Evolutionary conservation across 2,329 filamentous ascomycete species (phyloP).

Genomic region (Colletotrichum viniferum): DNA sequence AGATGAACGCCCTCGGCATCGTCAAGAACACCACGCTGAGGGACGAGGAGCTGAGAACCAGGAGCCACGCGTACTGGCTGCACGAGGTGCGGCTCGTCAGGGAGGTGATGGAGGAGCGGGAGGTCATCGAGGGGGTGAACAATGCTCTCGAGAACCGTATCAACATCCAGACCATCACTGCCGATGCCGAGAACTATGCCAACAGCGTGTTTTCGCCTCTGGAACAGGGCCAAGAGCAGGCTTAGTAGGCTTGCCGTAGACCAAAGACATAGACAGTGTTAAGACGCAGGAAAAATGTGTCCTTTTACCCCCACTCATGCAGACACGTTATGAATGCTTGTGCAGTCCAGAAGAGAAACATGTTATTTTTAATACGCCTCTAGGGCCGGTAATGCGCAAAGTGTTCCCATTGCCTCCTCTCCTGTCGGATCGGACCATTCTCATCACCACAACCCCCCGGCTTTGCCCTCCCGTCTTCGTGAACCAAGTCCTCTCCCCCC

Average conservation of each 20-base stretch:
- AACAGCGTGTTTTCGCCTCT: slow-evolving; percentile 42
- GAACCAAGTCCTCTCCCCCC: not conserved
- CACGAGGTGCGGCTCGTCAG: slow-evolving; percentile 76
- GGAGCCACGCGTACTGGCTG: slow-evolving; percentile 77
- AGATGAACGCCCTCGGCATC: slow-evolving; percentile 74
- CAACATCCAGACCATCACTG: slow-evolving; percentile 63
- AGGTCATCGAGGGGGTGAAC: slow-evolving; percentile 74
- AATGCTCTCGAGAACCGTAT: slow-evolving; percentile 68
- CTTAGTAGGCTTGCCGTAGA: not conserved
- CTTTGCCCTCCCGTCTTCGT: not conserved
- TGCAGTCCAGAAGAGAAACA: not conserved
- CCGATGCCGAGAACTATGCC: slow-evolving; percentile 68
- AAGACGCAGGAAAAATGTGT: not conserved
- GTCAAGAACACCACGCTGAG: slow-evolving; percentile 80
- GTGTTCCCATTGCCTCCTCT: not conserved
- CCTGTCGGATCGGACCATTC: not conserved
- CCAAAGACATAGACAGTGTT: not conserved
- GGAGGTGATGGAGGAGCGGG: slow-evolving; percentile 78
- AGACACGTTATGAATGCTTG: not conserved
- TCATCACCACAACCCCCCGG: not conserved
- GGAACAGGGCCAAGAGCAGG: slow-evolving; percentile 19
- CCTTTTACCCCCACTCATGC: not conserved
- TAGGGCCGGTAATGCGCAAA: slow-evolving; percentile 5
- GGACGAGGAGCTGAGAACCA: slow-evolving; percentile 71
- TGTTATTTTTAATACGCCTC: slow-evolving; percentile 4